Base-by-base conservation (phyloP, 108 stramenopile genomes). In the Nitzschia sp. region DNA sequence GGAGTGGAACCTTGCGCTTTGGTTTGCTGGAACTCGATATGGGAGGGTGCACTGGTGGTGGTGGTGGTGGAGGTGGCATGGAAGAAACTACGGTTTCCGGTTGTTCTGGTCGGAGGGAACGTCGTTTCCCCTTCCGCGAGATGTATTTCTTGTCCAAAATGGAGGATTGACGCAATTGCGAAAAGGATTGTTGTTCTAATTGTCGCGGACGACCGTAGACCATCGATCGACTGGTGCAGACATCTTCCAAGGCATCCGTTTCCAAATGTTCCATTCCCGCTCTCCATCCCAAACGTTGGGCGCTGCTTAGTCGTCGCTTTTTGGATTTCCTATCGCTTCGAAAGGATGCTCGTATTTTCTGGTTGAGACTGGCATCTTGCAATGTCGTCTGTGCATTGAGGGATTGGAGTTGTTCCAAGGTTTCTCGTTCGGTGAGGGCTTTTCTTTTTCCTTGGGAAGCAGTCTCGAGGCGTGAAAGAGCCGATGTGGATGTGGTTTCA, bases 341-440 rank as follows among this genome's bases (percentile, higher is more conserved):
- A 76, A 83, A 87, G 6, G 17, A 10, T 15, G 62, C 53, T 46
- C 95, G 83, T 15, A 93, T 73, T 9, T 64, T 39, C 8, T 92
- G 83, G 73, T 93, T 94, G 22, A 51, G 52, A 61, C 63, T 78
- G 1, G 85, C 80, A 78, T 96, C 92, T 10, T 79, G 64, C 25
- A 65, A 63, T 57, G 71, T 75, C 22, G 65, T 72, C 14, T 59
- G 39, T 20, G 63, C 57, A 64, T 86, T 85, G 11, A 83, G 53
- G 38, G 66, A 38, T 64, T 81, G 55, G 0, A 95, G 64, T 39
- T 53, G 38, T 54, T 74, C 34, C 59, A 95, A 70, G 48, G 70
- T 50, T 15, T 91, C 91, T 10, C 71, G 58, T 42, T 89, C 91
- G 0, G 85, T 84, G 67, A 65, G 10, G 8, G 68, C 64, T 63